Base-by-base conservation (phyloP, 2,329 filamentous ascomycete genomes). In the Ophiostoma pallidulum region DNA sequence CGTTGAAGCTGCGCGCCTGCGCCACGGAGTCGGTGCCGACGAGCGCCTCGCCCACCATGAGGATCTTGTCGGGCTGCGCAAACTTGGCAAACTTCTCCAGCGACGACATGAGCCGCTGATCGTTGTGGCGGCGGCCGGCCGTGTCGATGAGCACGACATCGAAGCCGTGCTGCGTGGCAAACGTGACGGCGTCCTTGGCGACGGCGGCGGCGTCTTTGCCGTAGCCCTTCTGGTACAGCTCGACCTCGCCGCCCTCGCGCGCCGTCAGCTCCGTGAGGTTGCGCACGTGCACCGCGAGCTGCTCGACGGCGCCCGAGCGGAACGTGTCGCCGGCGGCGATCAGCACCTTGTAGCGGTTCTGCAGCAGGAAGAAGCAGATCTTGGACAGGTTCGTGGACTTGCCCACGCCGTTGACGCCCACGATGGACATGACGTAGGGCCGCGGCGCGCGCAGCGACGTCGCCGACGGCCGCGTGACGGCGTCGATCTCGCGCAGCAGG, bases 321-420 rank as follows among this genome's bases (percentile, higher is more conserved):
- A 98, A 98, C 3, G 92, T 98, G 64, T 98, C 91, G 57, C 87
- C 92, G 9, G 92, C 91, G 13, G 88, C 91, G 56, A 98, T 87
- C 49, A 98, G 77, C 14, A 98, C 89, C 60, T 86, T 86, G 72
- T 95, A 94, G 63, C 94, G 90, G 72, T 98, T 98, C 66, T 98
- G 91, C 28, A 98, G 74, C 32, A 98, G 74, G 70, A 98, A 98
- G 69, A 92, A 98, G 65, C 90, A 94, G 56, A 98, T 95, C 67
- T 98, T 98, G 65, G 87, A 91, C 32, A 98, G 74, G 62, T 96
- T 97, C 45, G 92, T 98, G 14, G 90, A 96, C 70, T 98, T 98
- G 61, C 92, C 92, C 32, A 98, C 92, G 46, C 92, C 92, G 64
- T 98, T 98, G 62, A 98, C 92, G 53, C 92, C 92, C 37, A 98